Base-by-base conservation (phyloP, 2,329 filamentous ascomycete species). In the Juglanconis oblonga region DNA sequence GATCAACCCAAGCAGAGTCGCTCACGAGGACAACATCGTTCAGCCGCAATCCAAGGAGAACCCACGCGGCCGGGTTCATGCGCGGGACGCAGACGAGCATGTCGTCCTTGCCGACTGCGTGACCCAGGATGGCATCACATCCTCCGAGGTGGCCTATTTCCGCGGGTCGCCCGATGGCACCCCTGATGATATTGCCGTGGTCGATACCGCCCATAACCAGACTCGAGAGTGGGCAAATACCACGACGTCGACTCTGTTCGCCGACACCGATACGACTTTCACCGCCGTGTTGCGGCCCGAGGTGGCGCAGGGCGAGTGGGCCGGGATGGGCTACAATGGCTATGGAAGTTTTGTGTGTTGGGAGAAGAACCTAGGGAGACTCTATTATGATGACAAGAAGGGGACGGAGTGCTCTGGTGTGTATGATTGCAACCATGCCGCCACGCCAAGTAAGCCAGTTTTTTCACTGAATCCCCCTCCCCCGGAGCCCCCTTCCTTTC, bases 111-210 rank as follows among this genome's bases (percentile, higher is more conserved):
- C 68, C 49, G 68, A 74, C 64, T 74, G 72, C 65, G 59, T 64
- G 32, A 51, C 38, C 7, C n/a, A 24, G 17, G 58, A 61, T 13
- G 61, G 67, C 24, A 47, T 67, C 3, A 35, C 66, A 5, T 70
- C 70, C 9, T 74, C 72, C 4, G 69, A 73, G 59, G 69, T 71
- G 61, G 67, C 72, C 54, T 74, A 73, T 63, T 74, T 66, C 62
- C 31, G 42, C 1, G 62, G 62, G 14, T 29, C 56, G 2, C 65
- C 65, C 5, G 59, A 63, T 36, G 29, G 32, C 13, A 50, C 44
- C 9, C 71, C 72, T 0, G 40, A 67, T 5, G 72, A 73, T 45
- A 66, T 70, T 14, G 65, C 69, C 24, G 51, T 68, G 11, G 68
- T 74, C 7, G 59, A 60, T 5, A 70, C 70, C 5, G 4, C 38